These are phyloP conservation scores for Phytophthora podocarpi DNA, from an alignment of 352 stramenopile genomes.

Conservation along the genomic window DNA sequence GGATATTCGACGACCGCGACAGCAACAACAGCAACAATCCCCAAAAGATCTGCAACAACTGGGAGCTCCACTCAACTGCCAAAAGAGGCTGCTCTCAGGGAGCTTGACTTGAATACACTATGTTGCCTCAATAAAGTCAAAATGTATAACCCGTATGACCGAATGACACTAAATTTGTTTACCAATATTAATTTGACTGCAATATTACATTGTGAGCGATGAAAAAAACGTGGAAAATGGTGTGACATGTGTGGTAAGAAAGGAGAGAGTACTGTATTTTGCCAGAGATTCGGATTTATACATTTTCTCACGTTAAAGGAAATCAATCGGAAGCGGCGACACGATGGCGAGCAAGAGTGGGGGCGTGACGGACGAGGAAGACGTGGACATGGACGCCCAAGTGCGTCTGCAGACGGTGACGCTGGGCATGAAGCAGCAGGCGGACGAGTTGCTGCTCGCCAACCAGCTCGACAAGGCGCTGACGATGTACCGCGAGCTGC, in stretches of 20 bases:
- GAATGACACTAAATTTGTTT: no score
- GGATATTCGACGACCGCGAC: constrained; percentile 37
- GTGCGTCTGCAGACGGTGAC: constrained; percentile 43
- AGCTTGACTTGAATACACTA: constrained; percentile 21
- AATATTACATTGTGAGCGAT: no score
- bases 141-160: no score
- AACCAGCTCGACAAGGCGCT: constrained; percentile 61
- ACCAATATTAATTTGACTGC: no score
- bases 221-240: no score
- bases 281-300: no score
- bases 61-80: constrained; percentile 3
- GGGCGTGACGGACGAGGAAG: constrained; percentile 23
- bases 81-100: constrained; percentile 17
- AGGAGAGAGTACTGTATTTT: no score
- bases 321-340: no score
- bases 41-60: constrained; percentile 12
- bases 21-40: constrained; percentile 12
- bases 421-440: constrained; percentile 64
- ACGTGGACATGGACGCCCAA: constrained; percentile 57
- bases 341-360: constrained; percentile 37
- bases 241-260: no score
- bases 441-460: constrained; percentile 63
- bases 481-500: constrained; percentile 66
- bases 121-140: no score
- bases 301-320: no score